Evolutionary conservation across 2,329 filamentous ascomycete species (phyloP).

Genomic region (Diaporthe vaccinii): DNA sequence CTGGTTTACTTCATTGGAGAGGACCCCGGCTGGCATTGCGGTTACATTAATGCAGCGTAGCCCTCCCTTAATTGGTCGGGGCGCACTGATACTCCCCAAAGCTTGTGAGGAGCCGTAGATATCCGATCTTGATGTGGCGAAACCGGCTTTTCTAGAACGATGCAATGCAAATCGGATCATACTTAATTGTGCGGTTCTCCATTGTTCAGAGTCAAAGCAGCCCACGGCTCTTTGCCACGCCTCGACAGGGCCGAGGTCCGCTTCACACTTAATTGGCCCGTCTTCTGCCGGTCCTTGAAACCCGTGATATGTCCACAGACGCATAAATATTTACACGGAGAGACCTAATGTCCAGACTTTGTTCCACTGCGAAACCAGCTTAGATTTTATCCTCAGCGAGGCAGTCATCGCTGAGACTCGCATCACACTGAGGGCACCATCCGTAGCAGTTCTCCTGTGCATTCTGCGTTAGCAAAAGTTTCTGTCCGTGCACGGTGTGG

Average conservation of each 20-base stretch:
- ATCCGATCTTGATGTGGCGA: neutral
- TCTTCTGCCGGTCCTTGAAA: neutral
- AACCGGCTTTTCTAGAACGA: neutral
- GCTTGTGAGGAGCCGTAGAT: neutral
- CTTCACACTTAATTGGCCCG: no score
- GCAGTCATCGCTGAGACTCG: neutral
- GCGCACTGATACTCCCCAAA: neutral
- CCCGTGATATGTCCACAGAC: neutral
- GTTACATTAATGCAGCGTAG: neutral
- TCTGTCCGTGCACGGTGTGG: no score
- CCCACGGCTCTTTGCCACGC: constrained; percentile 41
- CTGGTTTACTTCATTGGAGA: neutral
- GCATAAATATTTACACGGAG: neutral
- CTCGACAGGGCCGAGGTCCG: neutral
- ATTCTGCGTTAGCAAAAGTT: neutral
- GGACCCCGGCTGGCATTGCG: neutral
- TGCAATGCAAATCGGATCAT: neutral
- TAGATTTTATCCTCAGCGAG: neutral
- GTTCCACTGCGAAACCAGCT: neutral
- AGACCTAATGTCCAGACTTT: neutral
- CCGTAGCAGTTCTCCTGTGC: neutral
- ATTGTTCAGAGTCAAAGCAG: neutral
- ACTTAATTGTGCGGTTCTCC: neutral
- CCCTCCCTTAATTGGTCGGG: no score
- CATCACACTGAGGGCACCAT: constrained; percentile 7